Percentiles rank a stretch among this genome's conserved stretches.
Evolutionary conservation across 805 yeast genomes (phyloP).

Genomic region (Pichia nanzhaoensis): DNA sequence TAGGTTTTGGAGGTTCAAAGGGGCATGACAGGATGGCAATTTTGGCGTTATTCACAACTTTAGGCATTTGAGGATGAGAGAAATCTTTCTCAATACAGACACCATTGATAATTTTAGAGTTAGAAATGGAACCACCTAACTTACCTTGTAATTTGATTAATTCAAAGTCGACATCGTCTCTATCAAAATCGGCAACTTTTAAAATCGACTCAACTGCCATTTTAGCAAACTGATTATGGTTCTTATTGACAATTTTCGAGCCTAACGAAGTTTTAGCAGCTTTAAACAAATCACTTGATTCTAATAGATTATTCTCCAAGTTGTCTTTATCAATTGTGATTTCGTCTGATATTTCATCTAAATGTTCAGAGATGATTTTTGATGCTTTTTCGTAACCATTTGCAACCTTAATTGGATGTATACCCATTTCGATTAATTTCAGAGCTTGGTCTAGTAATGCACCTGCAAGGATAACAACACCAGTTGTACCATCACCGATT

Average conservation of each 20-base stretch:
- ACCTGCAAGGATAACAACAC: conserved; percentile 94
- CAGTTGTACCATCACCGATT: conserved; percentile 98
- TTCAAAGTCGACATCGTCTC: conserved; percentile 96
- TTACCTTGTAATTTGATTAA: conserved; percentile 92
- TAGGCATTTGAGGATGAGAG: conserved; percentile 98
- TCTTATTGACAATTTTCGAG: conserved; percentile 89
- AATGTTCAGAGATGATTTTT: conserved; percentile 72
- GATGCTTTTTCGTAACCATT: conserved; percentile 98
- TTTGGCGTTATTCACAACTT: conserved; percentile 67
- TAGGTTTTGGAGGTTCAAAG: conserved; percentile 99
- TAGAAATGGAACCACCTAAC: conserved; percentile 89
- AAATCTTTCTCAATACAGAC: conserved; percentile 93
- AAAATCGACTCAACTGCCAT: conserved; percentile 97
- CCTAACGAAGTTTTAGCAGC: conserved; percentile 96
- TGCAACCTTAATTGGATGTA: conserved; percentile 94
- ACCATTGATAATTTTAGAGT: conserved; percentile 80
- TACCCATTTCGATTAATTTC: conserved; percentile 92
- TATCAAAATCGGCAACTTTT: conserved; percentile 83
- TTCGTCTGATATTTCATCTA: conserved; percentile 55
- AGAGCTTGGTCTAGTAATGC: conserved; percentile 91
- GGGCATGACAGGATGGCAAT: conserved; percentile 97
- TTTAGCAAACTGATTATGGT: conserved; percentile 87
- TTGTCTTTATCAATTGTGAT: conserved; percentile 27
- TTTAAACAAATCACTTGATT: conserved; percentile 58
- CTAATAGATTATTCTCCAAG: conserved; percentile 25